Percentiles rank a stretch among this genome's conserved stretches.
phyloP scores from a whole-genome alignment of 148 eudicot species.

The Camellia japonica region DNA sequence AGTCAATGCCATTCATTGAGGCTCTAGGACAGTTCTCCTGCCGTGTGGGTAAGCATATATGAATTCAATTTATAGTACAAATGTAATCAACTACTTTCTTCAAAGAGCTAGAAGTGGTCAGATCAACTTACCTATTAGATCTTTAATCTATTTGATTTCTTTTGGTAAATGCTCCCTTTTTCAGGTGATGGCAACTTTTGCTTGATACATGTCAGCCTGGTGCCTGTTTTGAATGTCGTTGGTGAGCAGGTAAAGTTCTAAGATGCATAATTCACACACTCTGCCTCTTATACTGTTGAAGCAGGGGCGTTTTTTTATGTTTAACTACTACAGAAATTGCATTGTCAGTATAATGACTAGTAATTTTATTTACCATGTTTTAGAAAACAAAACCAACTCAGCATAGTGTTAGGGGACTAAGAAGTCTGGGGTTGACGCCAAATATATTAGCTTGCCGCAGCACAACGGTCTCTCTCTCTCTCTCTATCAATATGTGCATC shows the following conservation, averaged over 20 bases:
- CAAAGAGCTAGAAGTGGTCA: background rate
- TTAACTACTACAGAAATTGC: background rate
- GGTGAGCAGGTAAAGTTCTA: slow-evolving; percentile 80
- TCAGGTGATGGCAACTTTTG: slow-evolving; percentile 92
- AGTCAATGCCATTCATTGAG: slow-evolving; percentile 94
- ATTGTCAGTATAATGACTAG: slow-evolving; percentile 13
- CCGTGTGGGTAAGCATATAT: slow-evolving; percentile 70
- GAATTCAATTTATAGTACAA: background rate
- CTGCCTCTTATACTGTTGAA: slow-evolving; percentile 7
- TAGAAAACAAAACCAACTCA: slow-evolving; percentile 99
- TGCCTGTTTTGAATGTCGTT: slow-evolving; percentile 86
- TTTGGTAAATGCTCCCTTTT: slow-evolving; percentile 11
- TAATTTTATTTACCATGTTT: slow-evolving; percentile 16
- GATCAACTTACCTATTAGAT: background rate
- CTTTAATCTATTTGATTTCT: background rate
- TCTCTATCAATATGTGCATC: slow-evolving; percentile 1
- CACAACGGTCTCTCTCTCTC: slow-evolving; percentile 56
- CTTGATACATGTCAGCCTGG: slow-evolving; percentile 94
- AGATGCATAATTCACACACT: background rate
- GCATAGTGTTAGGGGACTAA: slow-evolving; percentile 88
- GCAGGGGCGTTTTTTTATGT: background rate
- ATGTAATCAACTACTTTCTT: background rate
- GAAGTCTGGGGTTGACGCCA: slow-evolving; percentile 85
- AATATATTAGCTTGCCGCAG: slow-evolving; percentile 94
- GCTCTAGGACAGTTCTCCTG: slow-evolving; percentile 93